phyloP scores from a whole-genome alignment of 192 early-diverging fungal species.

The Kickxella alabastrina region DNA sequence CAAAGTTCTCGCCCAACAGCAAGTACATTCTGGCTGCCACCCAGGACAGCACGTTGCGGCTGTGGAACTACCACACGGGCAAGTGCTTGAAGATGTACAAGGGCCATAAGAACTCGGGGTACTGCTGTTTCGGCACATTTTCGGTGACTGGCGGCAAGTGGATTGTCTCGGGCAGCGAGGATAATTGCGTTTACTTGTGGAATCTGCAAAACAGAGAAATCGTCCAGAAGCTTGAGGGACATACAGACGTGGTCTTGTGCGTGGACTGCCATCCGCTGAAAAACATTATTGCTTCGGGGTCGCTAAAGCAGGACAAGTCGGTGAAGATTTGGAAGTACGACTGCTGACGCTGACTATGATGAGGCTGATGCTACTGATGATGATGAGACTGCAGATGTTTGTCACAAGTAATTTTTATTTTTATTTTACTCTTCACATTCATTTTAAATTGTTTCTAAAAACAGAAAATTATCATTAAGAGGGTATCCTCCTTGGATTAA shows the following conservation, averaged over 20 bases:
- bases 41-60: constrained; percentile 85
- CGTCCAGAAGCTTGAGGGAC: constrained; percentile 90
- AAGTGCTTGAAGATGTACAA: constrained; percentile 95
- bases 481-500: too few species aligned
- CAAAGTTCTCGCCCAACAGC: constrained; percentile 98
- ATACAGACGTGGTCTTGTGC: constrained; percentile 87
- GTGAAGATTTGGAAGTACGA: constrained; percentile 79
- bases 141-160: constrained; percentile 82
- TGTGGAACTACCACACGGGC: constrained; percentile 91
- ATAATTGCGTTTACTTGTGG: constrained; percentile 94
- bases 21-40: constrained; percentile 97
- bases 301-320: constrained; percentile 85
- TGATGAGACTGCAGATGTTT: too few species aligned
- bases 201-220: constrained; percentile 93
- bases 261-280: constrained; percentile 91
- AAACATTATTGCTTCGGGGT: constrained; percentile 93
- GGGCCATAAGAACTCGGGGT: constrained; percentile 87
- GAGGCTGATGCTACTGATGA: too few species aligned
- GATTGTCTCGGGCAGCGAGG: constrained; percentile 96
- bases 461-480: neutral
- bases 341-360: constrained; percentile 6
- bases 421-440: constrained; percentile 1
- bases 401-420: constrained; percentile 1
- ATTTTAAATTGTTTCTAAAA: constrained; percentile 8
- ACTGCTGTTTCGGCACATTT: constrained; percentile 93